A percentile compares a stretch with the other conserved stretches of the same genome.
These are phyloP conservation scores for Chalaropsis thielavioides DNA, from an alignment of 2,329 filamentous ascomycete species.

Conservation along the genomic window DNA sequence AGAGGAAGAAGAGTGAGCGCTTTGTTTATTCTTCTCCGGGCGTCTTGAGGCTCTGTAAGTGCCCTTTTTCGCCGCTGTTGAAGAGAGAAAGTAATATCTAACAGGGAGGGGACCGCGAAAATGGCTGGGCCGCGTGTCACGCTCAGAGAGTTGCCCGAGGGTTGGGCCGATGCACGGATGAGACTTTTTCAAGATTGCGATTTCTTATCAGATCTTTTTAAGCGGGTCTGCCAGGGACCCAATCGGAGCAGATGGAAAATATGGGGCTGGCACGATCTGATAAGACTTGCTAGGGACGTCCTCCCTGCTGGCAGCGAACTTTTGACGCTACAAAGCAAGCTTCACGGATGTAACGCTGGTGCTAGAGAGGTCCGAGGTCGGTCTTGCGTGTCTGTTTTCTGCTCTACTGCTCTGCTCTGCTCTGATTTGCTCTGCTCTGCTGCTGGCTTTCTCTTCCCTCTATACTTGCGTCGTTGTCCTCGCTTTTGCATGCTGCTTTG, in stretches of 20 bases:
- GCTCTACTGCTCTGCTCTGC: not conserved
- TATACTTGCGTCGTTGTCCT: not conserved
- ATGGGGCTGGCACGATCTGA: conserved; percentile 14
- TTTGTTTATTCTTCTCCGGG: not conserved
- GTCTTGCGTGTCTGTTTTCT: not conserved
- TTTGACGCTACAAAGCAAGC: too few species aligned
- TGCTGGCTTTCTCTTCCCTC: not conserved
- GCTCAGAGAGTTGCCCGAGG: not conserved
- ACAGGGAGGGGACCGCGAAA: not conserved
- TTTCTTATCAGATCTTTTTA: conserved; percentile 14
- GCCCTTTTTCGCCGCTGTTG: not conserved
- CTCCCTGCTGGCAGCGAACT: not conserved
- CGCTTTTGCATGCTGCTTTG: too few species aligned
- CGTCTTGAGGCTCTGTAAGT: not conserved
- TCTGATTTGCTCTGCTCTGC: not conserved
- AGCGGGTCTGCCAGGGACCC: not conserved
- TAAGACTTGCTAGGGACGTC: conserved; percentile 7
- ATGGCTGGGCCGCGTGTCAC: too few species aligned
- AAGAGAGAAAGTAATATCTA: not conserved
- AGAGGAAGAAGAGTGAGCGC: not conserved
- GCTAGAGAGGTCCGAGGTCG: too few species aligned
- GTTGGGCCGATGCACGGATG: not conserved
- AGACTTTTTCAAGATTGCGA: not conserved
- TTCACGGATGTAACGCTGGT: too few species aligned
- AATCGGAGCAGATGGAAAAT: conserved; percentile 1